Conservation (phyloP, 2,329 filamentous ascomycete species). For the Microcyclospora tardicrescens region DNA sequence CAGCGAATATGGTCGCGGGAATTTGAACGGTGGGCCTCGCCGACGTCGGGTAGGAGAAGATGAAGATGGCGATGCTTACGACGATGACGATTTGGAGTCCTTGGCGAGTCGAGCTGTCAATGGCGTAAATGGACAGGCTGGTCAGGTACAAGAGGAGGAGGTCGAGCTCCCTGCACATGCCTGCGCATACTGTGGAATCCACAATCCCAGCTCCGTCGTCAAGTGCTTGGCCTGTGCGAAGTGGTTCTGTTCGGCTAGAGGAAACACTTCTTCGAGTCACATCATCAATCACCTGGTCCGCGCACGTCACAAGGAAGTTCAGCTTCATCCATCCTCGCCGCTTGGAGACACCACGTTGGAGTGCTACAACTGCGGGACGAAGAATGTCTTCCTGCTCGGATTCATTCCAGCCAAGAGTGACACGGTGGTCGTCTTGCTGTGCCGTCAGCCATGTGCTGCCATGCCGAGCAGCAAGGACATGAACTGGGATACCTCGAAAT, state of each 20-base stretch:
- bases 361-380: slow-evolving; percentile 99
- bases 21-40: slow-evolving; percentile 45
- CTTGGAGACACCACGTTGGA: slow-evolving; percentile 93
- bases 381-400: slow-evolving; percentile 93
- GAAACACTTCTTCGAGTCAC: slow-evolving; percentile 91
- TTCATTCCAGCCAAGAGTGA: slow-evolving; percentile 99
- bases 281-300: slow-evolving; percentile 97
- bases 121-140: slow-evolving; percentile 49
- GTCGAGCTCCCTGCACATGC: slow-evolving; percentile 80
- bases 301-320: slow-evolving; percentile 95
- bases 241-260: slow-evolving; percentile 97
- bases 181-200: slow-evolving; percentile 95
- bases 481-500: slow-evolving; percentile 97
- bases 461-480: slow-evolving; percentile 96
- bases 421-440: slow-evolving; percentile 91
- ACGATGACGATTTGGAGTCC: slow-evolving; percentile 55
- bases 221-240: slow-evolving; percentile 94
- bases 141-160: slow-evolving; percentile 62
- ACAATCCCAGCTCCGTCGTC: slow-evolving; percentile 87
- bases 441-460: slow-evolving; percentile 88
- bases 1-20: slow-evolving; percentile 42
- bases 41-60: slow-evolving; percentile 74
- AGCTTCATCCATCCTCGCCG: slow-evolving; percentile 83
- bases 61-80: slow-evolving; percentile 69
- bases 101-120: slow-evolving; percentile 72